Evolutionary conservation across 768 basidiomycete genomes (phyloP).

Genomic region (Punctularia strigosozonata): DNA sequence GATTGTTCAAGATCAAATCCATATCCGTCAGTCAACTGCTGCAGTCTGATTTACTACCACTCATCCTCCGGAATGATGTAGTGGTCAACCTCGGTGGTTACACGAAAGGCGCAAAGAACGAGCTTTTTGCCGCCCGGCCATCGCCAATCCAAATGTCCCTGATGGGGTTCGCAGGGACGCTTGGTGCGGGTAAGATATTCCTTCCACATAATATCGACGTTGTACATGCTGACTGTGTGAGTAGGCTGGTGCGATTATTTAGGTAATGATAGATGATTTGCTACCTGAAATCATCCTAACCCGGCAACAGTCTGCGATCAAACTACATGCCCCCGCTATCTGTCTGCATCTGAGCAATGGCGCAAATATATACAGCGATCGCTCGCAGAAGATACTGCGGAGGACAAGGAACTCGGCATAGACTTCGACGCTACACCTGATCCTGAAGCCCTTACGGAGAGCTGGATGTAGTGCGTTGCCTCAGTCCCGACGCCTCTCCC

Average conservation of each 20-base stretch:
- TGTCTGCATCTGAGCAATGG: conserved; percentile 21
- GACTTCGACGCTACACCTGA: conserved; percentile 27
- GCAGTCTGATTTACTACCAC: neutral
- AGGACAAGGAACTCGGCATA: conserved; percentile 15
- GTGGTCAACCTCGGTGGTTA: conserved; percentile 37
- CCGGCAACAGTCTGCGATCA: conserved; percentile 34
- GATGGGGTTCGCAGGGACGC: conserved; percentile 40
- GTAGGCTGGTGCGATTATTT: conserved; percentile 38
- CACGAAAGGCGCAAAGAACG: conserved; percentile 40
- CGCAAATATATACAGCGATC: conserved; percentile 5
- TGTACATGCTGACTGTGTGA: neutral
- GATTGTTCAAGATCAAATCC: conserved; percentile 31
- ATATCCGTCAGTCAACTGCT: conserved; percentile 34
- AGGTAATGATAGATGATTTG: too few species aligned
- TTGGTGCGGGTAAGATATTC: conserved; percentile 21
- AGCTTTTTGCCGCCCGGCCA: conserved; percentile 37
- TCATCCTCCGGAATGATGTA: conserved; percentile 8
- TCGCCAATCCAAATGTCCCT: conserved; percentile 36
- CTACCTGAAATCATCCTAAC: too few species aligned
- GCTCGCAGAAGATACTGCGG: neutral
- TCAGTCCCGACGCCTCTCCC: too few species aligned
- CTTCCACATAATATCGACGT: conserved; percentile 22
- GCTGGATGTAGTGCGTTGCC: conserved; percentile 32
- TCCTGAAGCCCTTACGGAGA: conserved; percentile 23
- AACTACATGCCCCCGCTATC: conserved; percentile 29